Base-by-base conservation (phyloP, 106 monocot genomes). In the Acanthochlamys bracteata region DNA sequence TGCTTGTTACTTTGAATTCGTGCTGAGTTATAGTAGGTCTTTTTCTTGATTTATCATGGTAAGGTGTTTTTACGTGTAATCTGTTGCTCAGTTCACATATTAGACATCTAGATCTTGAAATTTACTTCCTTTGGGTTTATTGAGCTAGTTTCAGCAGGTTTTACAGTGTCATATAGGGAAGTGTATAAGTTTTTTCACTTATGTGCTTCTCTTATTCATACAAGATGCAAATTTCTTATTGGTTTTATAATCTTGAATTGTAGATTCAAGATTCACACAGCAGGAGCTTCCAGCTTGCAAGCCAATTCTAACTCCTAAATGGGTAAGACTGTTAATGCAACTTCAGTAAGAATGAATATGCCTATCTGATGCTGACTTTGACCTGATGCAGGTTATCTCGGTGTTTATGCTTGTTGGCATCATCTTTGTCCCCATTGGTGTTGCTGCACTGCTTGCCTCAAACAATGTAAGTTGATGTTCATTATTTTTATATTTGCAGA, bases 241-340 rank as follows among this genome's bases (percentile, higher is more conserved):
- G 19, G 10, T 57, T 21, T 24, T 39, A 40, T 39, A 20, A 19
- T 39, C 0, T 27, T 1, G 33, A 39, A 0, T 67, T 45, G 41
- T 52, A 92, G 92, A 92, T 75, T 88, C 82, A 8, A 87, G 58
- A 65, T 92, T 92, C 66, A 92, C 92, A n/a, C 92, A 92, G 55
- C 92, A 92, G 53, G 88, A 92, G 52, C 88, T 92, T 73, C 88
- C 84, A 60, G 87, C 92, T 68, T 92, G 92, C 81, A 88, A 92
- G 71, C 92, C 88, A 20, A 84, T 92, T 68, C 79, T 92, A 7
- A 88, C 87, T 27, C 93, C 93, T 0, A 74, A 78, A 51, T 88
- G 82, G 84, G 93, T 93, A 14, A 49, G 49, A 49, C 9, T 49
- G 2, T 49, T 2, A 1, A 1, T 12, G 49, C 12, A 49, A 73